These are phyloP conservation scores for Hypsizygus ulmarius DNA, from an alignment of 1,284 basidiomycete species.

Conservation along the genomic window DNA sequence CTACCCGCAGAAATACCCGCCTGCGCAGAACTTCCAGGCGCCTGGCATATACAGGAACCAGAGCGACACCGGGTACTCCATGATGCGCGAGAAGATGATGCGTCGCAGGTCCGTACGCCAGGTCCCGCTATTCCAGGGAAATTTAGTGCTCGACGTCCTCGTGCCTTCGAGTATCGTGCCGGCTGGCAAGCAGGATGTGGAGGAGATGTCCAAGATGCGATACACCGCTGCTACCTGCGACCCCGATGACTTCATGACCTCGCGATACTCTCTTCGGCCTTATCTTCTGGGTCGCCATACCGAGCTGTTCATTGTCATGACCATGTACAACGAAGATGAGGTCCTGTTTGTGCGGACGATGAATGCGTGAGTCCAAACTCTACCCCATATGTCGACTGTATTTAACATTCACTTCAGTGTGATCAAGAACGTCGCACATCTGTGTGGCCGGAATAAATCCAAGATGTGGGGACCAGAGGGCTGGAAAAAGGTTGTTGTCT, in stretches of 20 bases:
- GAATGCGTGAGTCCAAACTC: slow-evolving; percentile 63
- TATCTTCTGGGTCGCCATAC: slow-evolving; percentile 84
- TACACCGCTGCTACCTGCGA: slow-evolving; percentile 95
- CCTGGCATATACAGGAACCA: slow-evolving; percentile 48
- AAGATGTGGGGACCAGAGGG: slow-evolving; percentile 94
- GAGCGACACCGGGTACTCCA: slow-evolving; percentile 60
- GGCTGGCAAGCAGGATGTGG: slow-evolving; percentile 54
- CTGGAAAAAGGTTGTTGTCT: slow-evolving; percentile 96
- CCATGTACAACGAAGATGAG: slow-evolving; percentile 96
- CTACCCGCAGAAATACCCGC: slow-evolving; percentile 56
- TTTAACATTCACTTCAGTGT: slow-evolving; percentile 47
- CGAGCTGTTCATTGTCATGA: slow-evolving; percentile 94
- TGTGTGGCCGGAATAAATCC: slow-evolving; percentile 77
- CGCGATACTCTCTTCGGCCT: slow-evolving; percentile 80
- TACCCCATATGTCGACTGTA: neutral
- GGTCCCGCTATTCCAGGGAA: slow-evolving; percentile 80
- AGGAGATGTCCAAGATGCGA: slow-evolving; percentile 83
- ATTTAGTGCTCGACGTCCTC: slow-evolving; percentile 78
- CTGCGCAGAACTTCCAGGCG: slow-evolving; percentile 39
- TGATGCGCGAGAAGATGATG: slow-evolving; percentile 72
- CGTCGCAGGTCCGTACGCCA: slow-evolving; percentile 76
- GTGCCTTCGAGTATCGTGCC: slow-evolving; percentile 80
- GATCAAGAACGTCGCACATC: slow-evolving; percentile 86
- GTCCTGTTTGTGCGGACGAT: slow-evolving; percentile 82
- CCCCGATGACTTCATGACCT: slow-evolving; percentile 82